These are phyloP conservation scores for Tubosaeta brunneosetosa DNA, from an alignment of 768 basidiomycete genomes.

Conservation along the genomic window DNA sequence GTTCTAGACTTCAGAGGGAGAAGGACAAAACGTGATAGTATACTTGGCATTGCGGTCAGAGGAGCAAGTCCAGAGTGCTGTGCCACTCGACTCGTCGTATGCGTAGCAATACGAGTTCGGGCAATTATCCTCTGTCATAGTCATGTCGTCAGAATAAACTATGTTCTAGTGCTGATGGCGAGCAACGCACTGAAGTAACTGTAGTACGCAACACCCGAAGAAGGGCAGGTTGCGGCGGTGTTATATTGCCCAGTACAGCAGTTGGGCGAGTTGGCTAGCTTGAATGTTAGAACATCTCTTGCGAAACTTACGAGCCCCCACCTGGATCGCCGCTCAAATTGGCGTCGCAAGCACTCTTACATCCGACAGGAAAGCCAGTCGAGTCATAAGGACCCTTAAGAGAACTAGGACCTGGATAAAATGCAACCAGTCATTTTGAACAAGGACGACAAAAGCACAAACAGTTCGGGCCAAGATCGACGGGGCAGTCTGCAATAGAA, in stretches of 20 bases:
- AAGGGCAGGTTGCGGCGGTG: constrained; percentile 53
- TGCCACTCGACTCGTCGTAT: constrained; percentile 44
- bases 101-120: constrained; percentile 49
- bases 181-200: constrained; percentile 42
- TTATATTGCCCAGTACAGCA: constrained; percentile 58
- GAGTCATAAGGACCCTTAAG: constrained; percentile 52
- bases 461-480: constrained; percentile 61
- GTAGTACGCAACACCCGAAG: constrained; percentile 39
- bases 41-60: constrained; percentile 35
- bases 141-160: constrained; percentile 1
- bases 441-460: background rate
- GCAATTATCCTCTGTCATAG: constrained; percentile 35
- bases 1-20: background rate
- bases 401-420: constrained; percentile 40
- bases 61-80: constrained; percentile 43
- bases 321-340: constrained; percentile 32
- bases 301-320: constrained; percentile 7
- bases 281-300: background rate
- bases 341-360: constrained; percentile 53
- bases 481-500: constrained; percentile 50
- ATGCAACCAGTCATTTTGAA: background rate
- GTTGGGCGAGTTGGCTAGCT: constrained; percentile 51
- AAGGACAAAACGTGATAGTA: constrained; percentile 45
- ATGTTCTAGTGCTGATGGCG: background rate
- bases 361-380: constrained; percentile 53